Percentiles rank a stretch among this genome's conserved stretches.
Conservation (phyloP, 163 green algal species). For the Volvox carteri region DNA sequence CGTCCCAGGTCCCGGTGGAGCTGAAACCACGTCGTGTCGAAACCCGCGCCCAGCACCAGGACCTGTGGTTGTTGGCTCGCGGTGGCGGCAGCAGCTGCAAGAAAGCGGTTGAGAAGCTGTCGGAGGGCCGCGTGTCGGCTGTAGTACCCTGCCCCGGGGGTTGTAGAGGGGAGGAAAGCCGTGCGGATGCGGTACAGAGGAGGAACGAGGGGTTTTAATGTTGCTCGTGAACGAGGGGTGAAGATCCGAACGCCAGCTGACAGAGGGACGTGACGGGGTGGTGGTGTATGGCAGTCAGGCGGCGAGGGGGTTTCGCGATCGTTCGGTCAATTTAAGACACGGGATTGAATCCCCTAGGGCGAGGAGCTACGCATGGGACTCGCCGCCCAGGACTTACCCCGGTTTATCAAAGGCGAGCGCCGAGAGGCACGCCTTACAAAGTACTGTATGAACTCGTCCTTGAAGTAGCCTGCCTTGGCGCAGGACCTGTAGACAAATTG, state of each 20-base stretch:
- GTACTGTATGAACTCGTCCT: constrained; percentile 87
- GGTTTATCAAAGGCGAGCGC: constrained; percentile 90
- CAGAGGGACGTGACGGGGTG: too few relatives aligned
- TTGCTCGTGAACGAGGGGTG: too few relatives aligned
- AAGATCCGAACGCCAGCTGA: too few relatives aligned
- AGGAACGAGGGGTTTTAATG: too few relatives aligned
- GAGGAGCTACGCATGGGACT: too few relatives aligned
- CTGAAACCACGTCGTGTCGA: constrained; percentile 92
- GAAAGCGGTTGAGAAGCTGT: constrained; percentile 59
- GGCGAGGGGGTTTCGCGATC: too few relatives aligned
- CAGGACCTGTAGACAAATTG: constrained; percentile 72
- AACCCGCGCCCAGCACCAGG: constrained; percentile 90
- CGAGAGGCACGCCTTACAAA: constrained; percentile 80
- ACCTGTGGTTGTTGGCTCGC: constrained; percentile 61
- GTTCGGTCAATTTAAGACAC: too few relatives aligned
- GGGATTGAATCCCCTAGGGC: too few relatives aligned
- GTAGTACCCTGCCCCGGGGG: constrained; percentile 64
- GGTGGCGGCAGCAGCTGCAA: constrained; percentile 28
- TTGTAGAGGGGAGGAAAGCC: neutral
- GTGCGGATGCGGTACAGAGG: too few relatives aligned
- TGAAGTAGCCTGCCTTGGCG: constrained; percentile 86
- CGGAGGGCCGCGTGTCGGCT: constrained; percentile 62
- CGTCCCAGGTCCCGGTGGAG: constrained; percentile 37
- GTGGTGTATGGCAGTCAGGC: too few relatives aligned
- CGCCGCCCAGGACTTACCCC: too few relatives aligned